phyloP scores from a whole-genome alignment of 371 early-diverging fungal species.

The Actinomortierella wolfii region DNA sequence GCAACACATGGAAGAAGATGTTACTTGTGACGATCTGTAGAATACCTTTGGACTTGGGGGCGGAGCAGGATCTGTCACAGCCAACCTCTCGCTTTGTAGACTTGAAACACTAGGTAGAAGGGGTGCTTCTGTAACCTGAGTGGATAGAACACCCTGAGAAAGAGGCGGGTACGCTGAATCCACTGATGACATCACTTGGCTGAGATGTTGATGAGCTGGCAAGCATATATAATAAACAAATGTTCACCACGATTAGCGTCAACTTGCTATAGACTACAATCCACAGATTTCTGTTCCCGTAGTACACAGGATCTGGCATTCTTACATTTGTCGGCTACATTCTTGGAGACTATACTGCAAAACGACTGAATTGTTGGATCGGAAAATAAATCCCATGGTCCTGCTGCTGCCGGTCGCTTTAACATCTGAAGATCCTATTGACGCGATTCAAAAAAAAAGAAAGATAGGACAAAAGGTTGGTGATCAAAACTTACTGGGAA shows the following conservation, averaged over 20 bases:
- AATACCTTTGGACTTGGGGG: too few species aligned
- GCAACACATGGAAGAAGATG: neutral
- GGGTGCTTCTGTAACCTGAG: too few species aligned
- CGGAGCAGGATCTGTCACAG: too few species aligned
- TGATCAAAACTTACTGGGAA: too few species aligned
- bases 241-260: neutral
- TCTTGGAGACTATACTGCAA: slow-evolving; percentile 26
- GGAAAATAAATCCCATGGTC: slow-evolving; percentile 29
- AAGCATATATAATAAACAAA: neutral
- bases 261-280: neutral
- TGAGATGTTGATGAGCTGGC: neutral
- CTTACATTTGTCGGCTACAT: slow-evolving; percentile 19
- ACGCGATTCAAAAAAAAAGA: neutral
- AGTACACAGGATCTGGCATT: slow-evolving; percentile 2
- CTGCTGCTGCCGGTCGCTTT: slow-evolving; percentile 11
- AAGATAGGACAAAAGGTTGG: neutral
- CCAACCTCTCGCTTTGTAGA: too few species aligned
- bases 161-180: too few species aligned
- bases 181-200: neutral
- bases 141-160: too few species aligned
- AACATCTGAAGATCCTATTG: slow-evolving; percentile 15
- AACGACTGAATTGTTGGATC: slow-evolving; percentile 13
- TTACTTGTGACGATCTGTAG: neutral
- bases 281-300: too few species aligned
- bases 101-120: too few species aligned